Evolutionary conservation across 495 filamentous ascomycete genomes (phyloP).

Genomic region (Aspergillus saccharolyticus): DNA sequence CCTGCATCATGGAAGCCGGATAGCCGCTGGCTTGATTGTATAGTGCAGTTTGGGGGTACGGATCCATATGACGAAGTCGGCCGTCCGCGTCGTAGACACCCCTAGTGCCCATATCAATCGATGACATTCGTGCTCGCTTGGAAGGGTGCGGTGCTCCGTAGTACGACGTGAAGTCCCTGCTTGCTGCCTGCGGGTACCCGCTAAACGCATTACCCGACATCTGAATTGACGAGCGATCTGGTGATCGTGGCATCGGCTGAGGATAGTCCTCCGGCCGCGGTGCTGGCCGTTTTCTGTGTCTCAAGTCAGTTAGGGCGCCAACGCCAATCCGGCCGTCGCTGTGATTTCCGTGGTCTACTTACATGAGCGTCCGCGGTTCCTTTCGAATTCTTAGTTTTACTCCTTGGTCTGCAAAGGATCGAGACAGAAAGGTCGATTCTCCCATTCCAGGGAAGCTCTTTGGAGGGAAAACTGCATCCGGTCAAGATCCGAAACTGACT

Average conservation of each 20-base stretch:
- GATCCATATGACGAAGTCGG: conserved; percentile 39
- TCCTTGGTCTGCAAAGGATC: conserved; percentile 93
- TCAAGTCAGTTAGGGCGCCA: conserved; percentile 5
- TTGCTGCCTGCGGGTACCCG: conserved; percentile 33
- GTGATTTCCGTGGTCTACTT: conserved; percentile 17
- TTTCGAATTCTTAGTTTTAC: conserved; percentile 86
- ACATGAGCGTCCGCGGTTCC: conserved; percentile 62
- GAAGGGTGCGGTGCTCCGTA: conserved; percentile 28
- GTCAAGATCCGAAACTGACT: conserved; percentile 14
- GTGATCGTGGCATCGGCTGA: conserved; percentile 35
- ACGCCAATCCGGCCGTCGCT: background rate
- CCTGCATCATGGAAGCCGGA: conserved; percentile 34
- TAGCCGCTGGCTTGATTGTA: conserved; percentile 38
- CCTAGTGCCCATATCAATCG: conserved; percentile 40
- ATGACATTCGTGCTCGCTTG: conserved; percentile 40
- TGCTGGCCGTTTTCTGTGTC: conserved; percentile 36
- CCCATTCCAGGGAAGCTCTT: conserved; percentile 85
- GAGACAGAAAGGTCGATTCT: conserved; percentile 87
- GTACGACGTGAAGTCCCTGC: conserved; percentile 32
- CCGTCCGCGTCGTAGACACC: conserved; percentile 37
- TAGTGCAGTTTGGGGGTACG: conserved; percentile 38
- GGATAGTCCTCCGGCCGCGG: conserved; percentile 39
- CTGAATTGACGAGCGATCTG: conserved; percentile 39
- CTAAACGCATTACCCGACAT: conserved; percentile 30
- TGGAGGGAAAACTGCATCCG: conserved; percentile 54